Evolutionary conservation across 768 basidiomycete species (phyloP), one percentile per base, ranked within the genome.

Genomic region (Tulasnella sp.): DNA sequence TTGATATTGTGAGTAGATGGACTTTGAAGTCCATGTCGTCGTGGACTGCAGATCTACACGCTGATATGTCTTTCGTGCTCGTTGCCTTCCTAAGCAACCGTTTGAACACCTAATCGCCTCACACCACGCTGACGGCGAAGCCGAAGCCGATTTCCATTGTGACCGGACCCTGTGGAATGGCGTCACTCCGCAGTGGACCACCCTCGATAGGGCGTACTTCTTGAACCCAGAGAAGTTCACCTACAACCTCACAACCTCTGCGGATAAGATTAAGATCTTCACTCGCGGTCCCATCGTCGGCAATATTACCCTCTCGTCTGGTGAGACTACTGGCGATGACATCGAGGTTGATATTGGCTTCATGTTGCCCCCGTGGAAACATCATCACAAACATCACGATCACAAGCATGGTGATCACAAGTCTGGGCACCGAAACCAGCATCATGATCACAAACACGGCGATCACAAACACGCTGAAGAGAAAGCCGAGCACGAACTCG

Each of bases 241-340:
- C 29, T 58, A n/a, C 38, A 58, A 58, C 24, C 43, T 58, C 29
- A 48, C 56, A 3, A 58, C 56, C 13, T 27, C 26, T 15, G 44
- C 56, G n/a, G 56, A 58, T n/a, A 58, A 58, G 29, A 58, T 58
- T 30, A 50, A 50, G 29, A 44, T 58, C 9, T 50, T 58, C 29
- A 30, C 56, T n/a, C 43, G 56, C 17, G 56, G 56, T 30, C 56
- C 56, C 2, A 58, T 58, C 29, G 27, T 50, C 38, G 56, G 56
- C 24, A 58, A 58, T 26, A 38, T 58, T 11, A 51, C 43, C 1
- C 9, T 58, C 13, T 41, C 23, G 19, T 47, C 56, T 49, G 56
- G 56, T 50, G 56, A 44, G n/a, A 59, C 58, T 5, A 47, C 58
- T 13, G 58, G 58, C 19, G 58, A 59, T 19, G 58, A 59, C 32